These are phyloP conservation scores for Fermentozyma sake DNA, from an alignment of 1,139 yeast genomes.

Conservation along the genomic window DNA sequence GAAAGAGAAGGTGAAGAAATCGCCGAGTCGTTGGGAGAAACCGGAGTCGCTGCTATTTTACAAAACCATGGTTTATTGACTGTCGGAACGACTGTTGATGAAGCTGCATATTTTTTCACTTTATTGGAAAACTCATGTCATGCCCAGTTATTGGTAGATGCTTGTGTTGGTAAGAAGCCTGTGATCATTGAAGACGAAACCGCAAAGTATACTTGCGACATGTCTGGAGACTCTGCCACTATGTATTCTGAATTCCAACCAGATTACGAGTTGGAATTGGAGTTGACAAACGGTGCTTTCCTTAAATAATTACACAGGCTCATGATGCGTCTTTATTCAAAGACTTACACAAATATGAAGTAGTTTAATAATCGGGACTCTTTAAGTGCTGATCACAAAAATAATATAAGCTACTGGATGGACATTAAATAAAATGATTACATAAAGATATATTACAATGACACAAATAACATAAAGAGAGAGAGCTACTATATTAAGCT, in stretches of 20 bases:
- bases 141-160: conserved; percentile 65
- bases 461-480: no score
- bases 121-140: conserved; percentile 63
- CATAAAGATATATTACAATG: no score
- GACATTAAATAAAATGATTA: no score
- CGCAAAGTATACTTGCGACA: conserved; percentile 63
- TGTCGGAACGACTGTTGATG: conserved; percentile 74
- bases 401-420: no score
- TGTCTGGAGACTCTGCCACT: conserved; percentile 62
- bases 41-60: conserved; percentile 60
- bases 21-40: conserved; percentile 60
- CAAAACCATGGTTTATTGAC: conserved; percentile 79
- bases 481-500: no score
- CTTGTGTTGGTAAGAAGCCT: conserved; percentile 33
- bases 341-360: no score
- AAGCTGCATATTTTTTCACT: conserved; percentile 72
- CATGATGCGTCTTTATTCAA: neutral
- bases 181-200: conserved; percentile 54
- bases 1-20: conserved; percentile 65
- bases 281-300: conserved; percentile 16
- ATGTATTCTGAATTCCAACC: conserved; percentile 74
- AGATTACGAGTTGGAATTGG: conserved; percentile 42
- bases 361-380: no score
- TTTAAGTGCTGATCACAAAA: no score
- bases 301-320: conserved; percentile 8